Conservation (phyloP, 2,329 filamentous ascomycete genomes). For the Cladosporium sp. region DNA sequence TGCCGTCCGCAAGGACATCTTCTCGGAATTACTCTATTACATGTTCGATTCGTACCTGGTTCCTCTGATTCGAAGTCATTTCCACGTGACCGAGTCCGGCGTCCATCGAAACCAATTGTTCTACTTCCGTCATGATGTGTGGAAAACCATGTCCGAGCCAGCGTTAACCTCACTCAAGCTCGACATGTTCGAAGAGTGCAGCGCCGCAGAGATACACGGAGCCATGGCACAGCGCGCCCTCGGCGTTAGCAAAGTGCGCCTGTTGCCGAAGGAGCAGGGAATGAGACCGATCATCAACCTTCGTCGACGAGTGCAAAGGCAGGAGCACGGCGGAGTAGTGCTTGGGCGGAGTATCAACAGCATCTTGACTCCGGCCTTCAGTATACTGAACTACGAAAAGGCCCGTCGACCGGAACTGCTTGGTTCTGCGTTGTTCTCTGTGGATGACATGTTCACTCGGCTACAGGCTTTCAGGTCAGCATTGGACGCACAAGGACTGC, state of each 20-base stretch:
- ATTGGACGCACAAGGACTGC: slow-evolving; percentile 43
- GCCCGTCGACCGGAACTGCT: slow-evolving; percentile 56
- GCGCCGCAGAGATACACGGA: slow-evolving; percentile 55
- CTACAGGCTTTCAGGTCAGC: slow-evolving; percentile 68
- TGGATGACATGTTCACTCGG: slow-evolving; percentile 75
- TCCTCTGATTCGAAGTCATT: slow-evolving; percentile 81
- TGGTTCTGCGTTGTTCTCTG: slow-evolving; percentile 79
- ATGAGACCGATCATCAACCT: slow-evolving; percentile 89
- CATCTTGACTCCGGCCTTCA: slow-evolving; percentile 72
- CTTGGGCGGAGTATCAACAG: slow-evolving; percentile 69
- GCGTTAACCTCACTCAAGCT: slow-evolving; percentile 67
- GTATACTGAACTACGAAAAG: slow-evolving; percentile 77
- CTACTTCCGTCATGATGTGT: slow-evolving; percentile 93
- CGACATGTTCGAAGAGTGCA: slow-evolving; percentile 78
- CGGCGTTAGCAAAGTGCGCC: slow-evolving; percentile 75
- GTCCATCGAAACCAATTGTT: slow-evolving; percentile 78
- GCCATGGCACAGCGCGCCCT: slow-evolving; percentile 65
- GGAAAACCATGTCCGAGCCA: slow-evolving; percentile 75
- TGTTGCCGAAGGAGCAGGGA: slow-evolving; percentile 77
- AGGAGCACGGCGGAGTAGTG: slow-evolving; percentile 55
- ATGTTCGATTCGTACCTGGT: slow-evolving; percentile 89
- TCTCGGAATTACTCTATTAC: slow-evolving; percentile 87
- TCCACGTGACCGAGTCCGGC: slow-evolving; percentile 92
- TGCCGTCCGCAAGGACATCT: slow-evolving; percentile 74
- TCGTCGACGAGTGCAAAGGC: slow-evolving; percentile 61